A percentile compares a stretch with the other conserved stretches of the same genome.
These are phyloP conservation scores for Populus pruinosa DNA, from an alignment of 345 rosid species.

Conservation along the genomic window DNA sequence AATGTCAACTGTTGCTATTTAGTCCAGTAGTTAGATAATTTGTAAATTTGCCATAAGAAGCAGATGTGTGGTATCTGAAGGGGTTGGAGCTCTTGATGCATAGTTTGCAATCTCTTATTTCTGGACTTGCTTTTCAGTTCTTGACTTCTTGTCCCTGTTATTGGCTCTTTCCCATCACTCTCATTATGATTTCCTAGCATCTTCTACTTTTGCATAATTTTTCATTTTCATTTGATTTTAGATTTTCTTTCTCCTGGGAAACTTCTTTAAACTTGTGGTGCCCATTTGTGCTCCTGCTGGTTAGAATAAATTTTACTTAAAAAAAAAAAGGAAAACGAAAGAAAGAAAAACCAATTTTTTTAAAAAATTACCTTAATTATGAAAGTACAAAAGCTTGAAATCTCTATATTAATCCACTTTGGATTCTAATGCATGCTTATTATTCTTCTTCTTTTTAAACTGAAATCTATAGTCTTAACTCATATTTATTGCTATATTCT, in stretches of 20 bases:
- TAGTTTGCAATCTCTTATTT: neutral
- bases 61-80: neutral
- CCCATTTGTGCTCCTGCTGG: neutral
- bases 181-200: neutral
- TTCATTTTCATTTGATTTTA: neutral
- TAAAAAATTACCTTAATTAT: neutral
- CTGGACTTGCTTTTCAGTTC: neutral
- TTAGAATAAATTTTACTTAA: neutral
- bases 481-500: constrained; percentile 2
- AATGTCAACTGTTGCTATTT: neutral
- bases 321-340: neutral
- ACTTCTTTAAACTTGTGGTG: neutral
- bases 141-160: neutral
- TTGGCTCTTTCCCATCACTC: neutral
- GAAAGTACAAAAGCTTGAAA: neutral
- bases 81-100: neutral
- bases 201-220: neutral
- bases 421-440: neutral
- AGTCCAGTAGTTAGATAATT: neutral
- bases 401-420: neutral
- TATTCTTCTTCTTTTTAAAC: neutral
- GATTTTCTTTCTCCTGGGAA: neutral
- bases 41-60: neutral
- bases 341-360: neutral
- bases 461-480: neutral